Conservation (phyloP, 2,329 filamentous ascomycete genomes). For the Aspergillus sp. region DNA sequence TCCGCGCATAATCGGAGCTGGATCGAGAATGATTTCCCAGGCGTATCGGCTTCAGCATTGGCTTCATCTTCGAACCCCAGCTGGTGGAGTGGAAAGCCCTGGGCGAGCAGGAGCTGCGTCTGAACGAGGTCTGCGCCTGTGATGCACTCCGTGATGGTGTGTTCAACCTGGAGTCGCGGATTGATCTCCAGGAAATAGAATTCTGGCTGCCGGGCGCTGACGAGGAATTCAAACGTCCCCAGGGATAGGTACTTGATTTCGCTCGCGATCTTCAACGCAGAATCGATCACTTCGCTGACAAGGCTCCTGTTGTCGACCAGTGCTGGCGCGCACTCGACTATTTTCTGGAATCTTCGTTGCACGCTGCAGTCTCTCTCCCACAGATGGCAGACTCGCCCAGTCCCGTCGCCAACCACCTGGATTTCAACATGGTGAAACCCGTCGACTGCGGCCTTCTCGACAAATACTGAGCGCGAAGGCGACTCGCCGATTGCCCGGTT, state of each 20-base stretch:
- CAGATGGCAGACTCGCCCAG: constrained; percentile 43
- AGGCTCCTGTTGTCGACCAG: constrained; percentile 38
- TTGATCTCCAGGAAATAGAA: constrained; percentile 55
- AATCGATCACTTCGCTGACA: constrained; percentile 42
- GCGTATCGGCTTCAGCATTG: constrained; percentile 27
- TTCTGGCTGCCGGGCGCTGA: constrained; percentile 40
- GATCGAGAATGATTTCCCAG: constrained; percentile 36
- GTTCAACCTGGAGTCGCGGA: constrained; percentile 52
- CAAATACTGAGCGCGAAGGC: constrained; percentile 49
- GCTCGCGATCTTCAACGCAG: constrained; percentile 36
- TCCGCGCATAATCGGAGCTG: constrained; percentile 52
- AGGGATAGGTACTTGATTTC: constrained; percentile 48
- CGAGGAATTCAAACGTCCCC: constrained; percentile 57
- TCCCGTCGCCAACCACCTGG: constrained; percentile 50
- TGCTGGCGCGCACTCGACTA: constrained; percentile 52
- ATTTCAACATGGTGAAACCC: constrained; percentile 55
- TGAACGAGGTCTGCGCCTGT: constrained; percentile 47
- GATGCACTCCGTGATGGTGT: constrained; percentile 52
- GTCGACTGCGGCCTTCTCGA: constrained; percentile 53
- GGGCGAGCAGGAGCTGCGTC: constrained; percentile 45
- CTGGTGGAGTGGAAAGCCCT: constrained; percentile 37
- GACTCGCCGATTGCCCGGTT: constrained; percentile 49
- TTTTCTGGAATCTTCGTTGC: constrained; percentile 52
- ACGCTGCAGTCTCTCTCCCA: constrained; percentile 55
- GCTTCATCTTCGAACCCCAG: constrained; percentile 23